phyloP scores from a whole-genome alignment of 352 stramenopile genomes.

The Globisporangium takayamanum region DNA sequence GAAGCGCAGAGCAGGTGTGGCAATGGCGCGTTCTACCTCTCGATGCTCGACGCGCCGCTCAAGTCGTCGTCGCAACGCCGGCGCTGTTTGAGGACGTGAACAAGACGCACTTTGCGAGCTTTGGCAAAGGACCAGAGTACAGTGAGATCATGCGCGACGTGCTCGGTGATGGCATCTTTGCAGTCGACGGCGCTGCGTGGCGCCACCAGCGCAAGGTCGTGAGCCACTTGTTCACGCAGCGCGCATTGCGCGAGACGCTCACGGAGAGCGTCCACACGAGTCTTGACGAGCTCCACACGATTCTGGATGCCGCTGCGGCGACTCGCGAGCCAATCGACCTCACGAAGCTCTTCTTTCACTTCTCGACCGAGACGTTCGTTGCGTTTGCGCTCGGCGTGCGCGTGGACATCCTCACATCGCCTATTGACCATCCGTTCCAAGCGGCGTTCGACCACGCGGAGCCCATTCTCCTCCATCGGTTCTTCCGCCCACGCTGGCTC shows the following conservation, averaged over 20 bases:
- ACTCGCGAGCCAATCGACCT: constrained; percentile 21
- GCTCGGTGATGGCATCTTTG: constrained; percentile 24
- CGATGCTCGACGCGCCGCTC: constrained; percentile 1
- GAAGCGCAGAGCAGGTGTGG: too few species aligned
- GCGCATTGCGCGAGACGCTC: constrained; percentile 19
- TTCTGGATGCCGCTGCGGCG: constrained; percentile 15
- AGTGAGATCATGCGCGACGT: constrained; percentile 15
- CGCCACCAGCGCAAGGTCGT: constrained; percentile 22
- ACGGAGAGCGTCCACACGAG: constrained; percentile 23
- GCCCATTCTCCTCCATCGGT: constrained; percentile 22
- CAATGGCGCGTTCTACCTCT: too few species aligned
- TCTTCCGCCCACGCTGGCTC: constrained; percentile 27
- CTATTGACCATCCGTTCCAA: constrained; percentile 19
- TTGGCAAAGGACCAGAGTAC: constrained; percentile 14
- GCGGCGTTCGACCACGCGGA: constrained; percentile 31
- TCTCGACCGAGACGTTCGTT: constrained; percentile 45
- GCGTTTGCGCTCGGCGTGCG: constrained; percentile 36
- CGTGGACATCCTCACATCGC: constrained; percentile 11
- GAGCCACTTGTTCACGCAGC: constrained; percentile 26
- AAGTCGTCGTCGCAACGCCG: constrained; percentile 9
- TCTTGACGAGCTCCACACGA: constrained; percentile 10
- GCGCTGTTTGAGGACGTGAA: constrained; percentile 18
- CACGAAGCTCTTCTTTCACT: constrained; percentile 29
- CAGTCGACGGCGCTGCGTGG: constrained; percentile 24
- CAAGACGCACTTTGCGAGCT: constrained; percentile 17